Evolutionary conservation across 2,329 filamentous ascomycete genomes (phyloP).

Genomic region (Camillea tinctor): DNA sequence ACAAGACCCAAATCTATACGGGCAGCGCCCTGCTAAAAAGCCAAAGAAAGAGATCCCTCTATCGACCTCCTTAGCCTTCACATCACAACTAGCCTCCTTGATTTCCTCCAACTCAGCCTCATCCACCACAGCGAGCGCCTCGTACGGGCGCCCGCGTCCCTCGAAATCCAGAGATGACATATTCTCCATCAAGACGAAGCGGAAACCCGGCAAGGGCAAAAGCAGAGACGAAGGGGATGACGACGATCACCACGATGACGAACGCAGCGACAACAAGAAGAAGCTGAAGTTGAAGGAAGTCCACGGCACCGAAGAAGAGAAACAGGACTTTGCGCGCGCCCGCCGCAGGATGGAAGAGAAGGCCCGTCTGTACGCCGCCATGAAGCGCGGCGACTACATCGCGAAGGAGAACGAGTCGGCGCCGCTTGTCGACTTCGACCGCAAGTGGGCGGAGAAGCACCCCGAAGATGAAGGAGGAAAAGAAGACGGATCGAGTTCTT

Average conservation of each 20-base stretch:
- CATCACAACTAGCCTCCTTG: constrained; percentile 81
- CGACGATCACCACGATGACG: constrained; percentile 8
- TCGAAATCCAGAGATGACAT: constrained; percentile 64
- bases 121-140: constrained; percentile 36
- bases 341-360: constrained; percentile 88
- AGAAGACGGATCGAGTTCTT: constrained; percentile 31
- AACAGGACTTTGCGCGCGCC: constrained; percentile 67
- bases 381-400: constrained; percentile 88
- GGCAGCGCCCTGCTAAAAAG: constrained; percentile 68
- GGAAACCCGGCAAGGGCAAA: constrained; percentile 45
- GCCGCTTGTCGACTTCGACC: constrained; percentile 86
- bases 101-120: constrained; percentile 57
- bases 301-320: constrained; percentile 59
- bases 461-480: constrained; percentile 45
- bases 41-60: constrained; percentile 68
- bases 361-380: constrained; percentile 78
- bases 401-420: constrained; percentile 62
- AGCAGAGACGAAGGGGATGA: constrained; percentile 16
- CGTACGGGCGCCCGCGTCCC: constrained; percentile 52
- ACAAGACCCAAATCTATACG: constrained; percentile 73
- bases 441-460: constrained; percentile 82
- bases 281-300: constrained; percentile 53
- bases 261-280: constrained; percentile 50
- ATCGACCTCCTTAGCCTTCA: constrained; percentile 76
- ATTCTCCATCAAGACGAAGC: constrained; percentile 53